These are phyloP conservation scores for Syncephalastrum racemosum DNA, from an alignment of 371 early-diverging fungal species.

Conservation along the genomic window DNA sequence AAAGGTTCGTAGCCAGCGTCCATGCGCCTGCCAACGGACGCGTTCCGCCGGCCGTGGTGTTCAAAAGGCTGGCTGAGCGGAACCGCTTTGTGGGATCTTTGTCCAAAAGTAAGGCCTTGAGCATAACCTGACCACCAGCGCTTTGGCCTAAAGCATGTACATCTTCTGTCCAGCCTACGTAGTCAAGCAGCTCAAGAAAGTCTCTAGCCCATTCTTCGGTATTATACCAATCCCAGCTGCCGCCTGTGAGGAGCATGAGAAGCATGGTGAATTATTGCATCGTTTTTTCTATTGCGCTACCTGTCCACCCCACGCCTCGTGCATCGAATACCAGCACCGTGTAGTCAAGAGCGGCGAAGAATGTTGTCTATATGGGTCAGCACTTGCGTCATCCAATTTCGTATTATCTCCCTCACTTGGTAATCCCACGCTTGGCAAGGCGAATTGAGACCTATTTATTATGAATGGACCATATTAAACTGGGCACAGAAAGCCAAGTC, in stretches of 20 bases:
- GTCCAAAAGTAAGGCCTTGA: slow-evolving; percentile 14
- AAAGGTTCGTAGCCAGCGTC: slow-evolving; percentile 19
- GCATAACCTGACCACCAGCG: slow-evolving; percentile 59
- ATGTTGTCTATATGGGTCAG: slow-evolving; percentile 36
- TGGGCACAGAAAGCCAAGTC: no score
- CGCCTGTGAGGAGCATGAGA: slow-evolving; percentile 13
- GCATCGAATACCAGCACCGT: slow-evolving; percentile 81
- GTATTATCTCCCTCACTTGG: slow-evolving; percentile 21
- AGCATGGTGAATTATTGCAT: not conserved
- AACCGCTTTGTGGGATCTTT: slow-evolving; percentile 10
- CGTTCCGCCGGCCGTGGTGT: slow-evolving; percentile 22
- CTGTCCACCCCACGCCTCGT: slow-evolving; percentile 68
- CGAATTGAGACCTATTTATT: slow-evolving; percentile 34
- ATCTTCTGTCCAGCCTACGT: slow-evolving; percentile 61
- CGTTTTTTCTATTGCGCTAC: slow-evolving; percentile 9
- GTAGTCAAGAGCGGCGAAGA: slow-evolving; percentile 58
- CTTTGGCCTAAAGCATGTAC: slow-evolving; percentile 74
- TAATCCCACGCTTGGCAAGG: slow-evolving; percentile 37
- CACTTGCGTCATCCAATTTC: not conserved
- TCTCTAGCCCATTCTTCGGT: slow-evolving; percentile 55
- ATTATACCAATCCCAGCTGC: slow-evolving; percentile 23
- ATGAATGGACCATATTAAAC: not conserved
- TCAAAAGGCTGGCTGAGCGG: slow-evolving; percentile 16
- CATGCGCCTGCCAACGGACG: slow-evolving; percentile 23
- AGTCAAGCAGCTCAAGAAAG: slow-evolving; percentile 57